A percentile compares a stretch with the other conserved stretches of the same genome.
phyloP scores from a whole-genome alignment of 768 basidiomycete genomes.

The Filobasidium wieringae region DNA sequence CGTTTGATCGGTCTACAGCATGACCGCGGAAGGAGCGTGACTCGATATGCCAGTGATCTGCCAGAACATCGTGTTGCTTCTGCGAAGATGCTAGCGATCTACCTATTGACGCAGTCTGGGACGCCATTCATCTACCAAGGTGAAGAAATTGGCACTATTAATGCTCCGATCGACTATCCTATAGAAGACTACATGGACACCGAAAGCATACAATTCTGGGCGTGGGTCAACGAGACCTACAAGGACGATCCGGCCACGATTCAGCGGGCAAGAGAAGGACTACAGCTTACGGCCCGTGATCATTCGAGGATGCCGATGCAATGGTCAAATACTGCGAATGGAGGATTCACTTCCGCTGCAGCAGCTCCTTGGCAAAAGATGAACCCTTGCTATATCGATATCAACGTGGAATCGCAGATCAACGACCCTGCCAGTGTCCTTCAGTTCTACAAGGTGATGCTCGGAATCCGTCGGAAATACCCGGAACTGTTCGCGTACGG shows the following conservation, averaged over 20 bases:
- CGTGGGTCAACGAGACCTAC: conserved; percentile 46
- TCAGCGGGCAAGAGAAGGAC: conserved; percentile 18
- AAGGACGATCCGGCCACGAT: conserved; percentile 8
- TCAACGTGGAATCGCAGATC: conserved; percentile 50
- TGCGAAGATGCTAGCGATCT: conserved; percentile 55
- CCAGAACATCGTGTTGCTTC: conserved; percentile 50
- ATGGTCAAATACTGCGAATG: conserved; percentile 51
- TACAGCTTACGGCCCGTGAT: conserved; percentile 54
- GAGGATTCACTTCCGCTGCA: conserved; percentile 50
- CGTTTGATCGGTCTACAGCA: background rate
- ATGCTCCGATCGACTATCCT: conserved; percentile 45
- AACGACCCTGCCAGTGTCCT: conserved; percentile 47
- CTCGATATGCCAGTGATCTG: conserved; percentile 56
- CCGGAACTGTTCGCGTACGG: conserved; percentile 52
- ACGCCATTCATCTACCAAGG: conserved; percentile 66
- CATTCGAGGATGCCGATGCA: conserved; percentile 43
- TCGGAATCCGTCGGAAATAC: conserved; percentile 48
- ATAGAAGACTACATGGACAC: conserved; percentile 52
- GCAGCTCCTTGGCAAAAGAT: conserved; percentile 61
- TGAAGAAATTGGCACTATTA: conserved; percentile 56
- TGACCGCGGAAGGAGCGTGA: conserved; percentile 44
- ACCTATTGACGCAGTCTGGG: conserved; percentile 43
- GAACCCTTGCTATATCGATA: conserved; percentile 52
- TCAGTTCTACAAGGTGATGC: conserved; percentile 52
- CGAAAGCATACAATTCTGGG: conserved; percentile 22